These are phyloP conservation scores for Gaeumannomyces sp. DNA, from an alignment of 2,329 filamentous ascomycete genomes.

Conservation along the genomic window DNA sequence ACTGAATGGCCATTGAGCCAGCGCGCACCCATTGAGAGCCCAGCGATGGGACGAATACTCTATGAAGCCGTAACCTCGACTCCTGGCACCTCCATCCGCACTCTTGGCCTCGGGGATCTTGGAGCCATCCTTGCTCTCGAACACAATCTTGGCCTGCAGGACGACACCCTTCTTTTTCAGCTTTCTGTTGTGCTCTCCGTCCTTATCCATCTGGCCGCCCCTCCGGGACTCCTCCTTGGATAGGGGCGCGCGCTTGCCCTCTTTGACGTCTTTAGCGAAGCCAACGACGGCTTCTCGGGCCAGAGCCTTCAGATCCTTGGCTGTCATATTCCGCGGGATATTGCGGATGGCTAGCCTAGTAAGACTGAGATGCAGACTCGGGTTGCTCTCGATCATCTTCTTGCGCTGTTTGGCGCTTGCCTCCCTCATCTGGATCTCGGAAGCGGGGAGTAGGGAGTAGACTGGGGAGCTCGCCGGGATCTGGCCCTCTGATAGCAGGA, in stretches of 20 bases:
- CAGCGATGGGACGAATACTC: constrained; percentile 92
- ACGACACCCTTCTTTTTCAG: constrained; percentile 80
- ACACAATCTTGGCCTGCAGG: constrained; percentile 89
- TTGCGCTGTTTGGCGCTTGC: constrained; percentile 82
- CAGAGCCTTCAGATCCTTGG: constrained; percentile 85
- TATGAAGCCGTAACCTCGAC: constrained; percentile 93
- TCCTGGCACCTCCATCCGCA: constrained; percentile 66
- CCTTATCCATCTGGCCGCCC: constrained; percentile 71
- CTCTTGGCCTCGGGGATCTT: constrained; percentile 71
- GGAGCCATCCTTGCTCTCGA: constrained; percentile 77
- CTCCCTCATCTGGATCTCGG: constrained; percentile 83
- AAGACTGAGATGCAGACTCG: constrained; percentile 78
- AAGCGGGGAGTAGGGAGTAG: constrained; percentile 67
- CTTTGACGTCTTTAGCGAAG: constrained; percentile 85
- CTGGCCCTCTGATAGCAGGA: constrained; percentile 79
- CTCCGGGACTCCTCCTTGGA: constrained; percentile 85
- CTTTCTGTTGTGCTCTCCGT: constrained; percentile 74
- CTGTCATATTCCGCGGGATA: constrained; percentile 72
- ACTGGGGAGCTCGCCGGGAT: constrained; percentile 72
- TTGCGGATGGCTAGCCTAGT: constrained; percentile 90
- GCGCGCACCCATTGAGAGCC: constrained; percentile 87
- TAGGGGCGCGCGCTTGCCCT: constrained; percentile 65
- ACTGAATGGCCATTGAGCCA: constrained; percentile 79
- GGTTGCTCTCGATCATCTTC: constrained; percentile 85
- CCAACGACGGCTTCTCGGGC: constrained; percentile 90